A percentile compares a stretch with the other conserved stretches of the same genome.
Evolutionary conservation across 2,329 filamentous ascomycete genomes (phyloP).

Genomic region (Coccinonectria pachysandricola): DNA sequence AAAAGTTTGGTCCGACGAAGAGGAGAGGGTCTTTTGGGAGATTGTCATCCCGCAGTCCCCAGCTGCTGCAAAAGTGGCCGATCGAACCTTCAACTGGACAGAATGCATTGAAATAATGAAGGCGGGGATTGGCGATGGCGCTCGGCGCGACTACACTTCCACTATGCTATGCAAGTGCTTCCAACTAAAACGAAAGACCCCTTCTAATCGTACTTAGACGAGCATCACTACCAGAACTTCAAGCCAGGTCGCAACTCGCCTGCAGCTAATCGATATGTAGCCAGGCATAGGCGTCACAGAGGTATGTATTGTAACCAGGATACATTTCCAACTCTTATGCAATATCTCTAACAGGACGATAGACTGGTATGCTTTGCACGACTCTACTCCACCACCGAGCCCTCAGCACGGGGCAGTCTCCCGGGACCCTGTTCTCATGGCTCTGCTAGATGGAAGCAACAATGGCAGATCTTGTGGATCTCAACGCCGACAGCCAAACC

Average conservation of each 20-base stretch:
- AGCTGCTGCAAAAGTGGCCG: slow-evolving; percentile 17
- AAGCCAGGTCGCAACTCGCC: slow-evolving; percentile 28
- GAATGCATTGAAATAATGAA: slow-evolving; percentile 30
- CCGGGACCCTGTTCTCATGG: too few relatives aligned
- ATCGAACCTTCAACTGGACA: slow-evolving; percentile 24
- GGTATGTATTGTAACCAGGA: too few relatives aligned
- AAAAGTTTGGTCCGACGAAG: slow-evolving; percentile 36
- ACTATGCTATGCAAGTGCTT: slow-evolving; percentile 26
- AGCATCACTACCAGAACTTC: slow-evolving; percentile 36
- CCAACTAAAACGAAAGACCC: background rate
- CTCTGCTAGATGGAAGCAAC: too few relatives aligned
- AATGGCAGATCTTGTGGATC: too few relatives aligned
- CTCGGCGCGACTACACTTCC: slow-evolving; percentile 29
- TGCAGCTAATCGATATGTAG: slow-evolving; percentile 24
- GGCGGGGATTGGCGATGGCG: slow-evolving; percentile 20
- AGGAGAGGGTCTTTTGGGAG: slow-evolving; percentile 41
- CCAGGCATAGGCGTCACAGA: slow-evolving; percentile 20
- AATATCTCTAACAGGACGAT: too few relatives aligned
- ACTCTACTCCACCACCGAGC: too few relatives aligned
- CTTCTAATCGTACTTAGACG: slow-evolving; percentile 23
- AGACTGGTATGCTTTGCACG: too few relatives aligned
- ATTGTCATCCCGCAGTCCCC: slow-evolving; percentile 27
- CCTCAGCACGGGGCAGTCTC: too few relatives aligned
- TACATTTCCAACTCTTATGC: too few relatives aligned
- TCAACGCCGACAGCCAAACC: too few relatives aligned